A percentile compares a stretch with the other conserved stretches of the same genome.
phyloP scores from a whole-genome alignment of 805 yeast species.

The Starmerella potacharoeniae region DNA sequence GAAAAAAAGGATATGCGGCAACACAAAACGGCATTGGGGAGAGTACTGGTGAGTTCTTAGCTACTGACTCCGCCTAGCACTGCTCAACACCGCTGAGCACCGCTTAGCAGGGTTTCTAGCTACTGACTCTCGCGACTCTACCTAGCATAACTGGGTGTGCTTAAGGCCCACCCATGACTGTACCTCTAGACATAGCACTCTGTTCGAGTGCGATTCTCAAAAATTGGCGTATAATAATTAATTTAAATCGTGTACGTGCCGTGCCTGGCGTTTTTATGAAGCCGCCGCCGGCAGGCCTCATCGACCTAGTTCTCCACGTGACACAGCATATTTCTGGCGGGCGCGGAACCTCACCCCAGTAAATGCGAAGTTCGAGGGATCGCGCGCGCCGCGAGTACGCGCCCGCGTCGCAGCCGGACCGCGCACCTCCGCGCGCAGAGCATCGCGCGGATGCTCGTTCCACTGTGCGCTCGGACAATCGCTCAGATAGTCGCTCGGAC shows the following conservation, averaged over 20 bases:
- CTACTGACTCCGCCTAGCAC: no score
- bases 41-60: no score
- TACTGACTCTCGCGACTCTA: no score
- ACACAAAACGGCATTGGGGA: neutral
- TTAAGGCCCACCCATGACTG: no score
- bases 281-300: no score
- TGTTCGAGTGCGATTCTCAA: no score
- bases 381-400: constrained; percentile 2
- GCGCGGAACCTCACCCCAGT: neutral
- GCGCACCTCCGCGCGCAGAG: neutral
- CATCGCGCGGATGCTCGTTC: neutral
- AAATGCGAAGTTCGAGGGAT: constrained; percentile 1
- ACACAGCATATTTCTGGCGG: neutral
- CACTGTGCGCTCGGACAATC: neutral
- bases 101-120: no score
- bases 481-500: neutral
- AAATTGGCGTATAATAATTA: no score
- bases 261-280: neutral
- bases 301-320: neutral
- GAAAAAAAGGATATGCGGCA: neutral
- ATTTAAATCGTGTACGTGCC: no score
- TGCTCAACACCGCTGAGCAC: no score
- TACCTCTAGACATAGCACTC: no score
- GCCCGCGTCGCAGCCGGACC: neutral
- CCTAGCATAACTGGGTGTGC: no score